Evolutionary conservation across 495 filamentous ascomycete species (phyloP), one percentile per base, ranked within the genome.

Genomic region (Aspergillus affinis): DNA sequence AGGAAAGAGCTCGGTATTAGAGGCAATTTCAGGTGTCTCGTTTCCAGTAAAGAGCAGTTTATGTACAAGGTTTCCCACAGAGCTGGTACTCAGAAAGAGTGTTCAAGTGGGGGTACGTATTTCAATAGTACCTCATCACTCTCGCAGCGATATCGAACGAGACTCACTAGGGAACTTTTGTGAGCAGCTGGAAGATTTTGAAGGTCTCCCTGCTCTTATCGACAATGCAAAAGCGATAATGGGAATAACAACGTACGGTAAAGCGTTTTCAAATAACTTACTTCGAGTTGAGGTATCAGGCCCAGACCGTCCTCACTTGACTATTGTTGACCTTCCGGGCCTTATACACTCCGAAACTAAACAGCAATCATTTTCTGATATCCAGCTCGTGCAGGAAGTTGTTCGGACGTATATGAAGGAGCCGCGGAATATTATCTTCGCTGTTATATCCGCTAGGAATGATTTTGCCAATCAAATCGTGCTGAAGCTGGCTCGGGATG

Each of bases 11-110:
- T 89, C 87, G 0, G 83, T 88, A 3, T 76, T 89, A 0, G 87
- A 89, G 61, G 84, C 85, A 3, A 81, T 90, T 20, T 86, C 86
- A 4, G 83, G 83, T 32, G 78, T 89, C 18, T 71, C 79, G 3
- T 89, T 90, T 61, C 83, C 83, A 0, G 70, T 68, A 0, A 78
- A 78, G 29, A 78, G 79, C 56, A 81, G 68, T 47, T 69, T 86
- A 0, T 84, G 82, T 61, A 86, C 84, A 2, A 68, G 82, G 32
- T 87, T 86, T 60, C 77, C 83, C 12, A 87, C 81, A 1, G 82
- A 87, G 60, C 59, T 88, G 9, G 69, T 87, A 21, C 79, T 87
- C 12, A 81, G 84, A 0, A 73, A 79, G 46, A 60, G 61, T 29
- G 32, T 65, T 1, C 27, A 76, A 8, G 54, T 59, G 13, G 65